phyloP scores from a whole-genome alignment of 2,329 filamentous ascomycete species.

The Achaetomium macrosporum region DNA sequence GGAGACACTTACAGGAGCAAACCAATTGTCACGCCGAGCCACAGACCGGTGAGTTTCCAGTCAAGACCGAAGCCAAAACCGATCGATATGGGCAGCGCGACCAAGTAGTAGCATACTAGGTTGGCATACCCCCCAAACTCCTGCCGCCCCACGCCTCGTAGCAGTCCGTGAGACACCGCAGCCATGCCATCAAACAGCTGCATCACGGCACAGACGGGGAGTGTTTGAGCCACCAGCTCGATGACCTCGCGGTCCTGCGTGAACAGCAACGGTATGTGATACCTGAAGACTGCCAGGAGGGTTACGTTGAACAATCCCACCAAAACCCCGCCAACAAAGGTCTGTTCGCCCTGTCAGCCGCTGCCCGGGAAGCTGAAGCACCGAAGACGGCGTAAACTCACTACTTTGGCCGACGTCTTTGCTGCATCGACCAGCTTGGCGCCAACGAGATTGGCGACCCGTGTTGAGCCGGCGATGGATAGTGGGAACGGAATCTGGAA shows the following conservation, averaged over 20 bases:
- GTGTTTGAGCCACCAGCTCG: conserved; percentile 57
- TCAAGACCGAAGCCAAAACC: conserved; percentile 67
- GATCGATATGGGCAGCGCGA: conserved; percentile 81
- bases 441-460: conserved; percentile 87
- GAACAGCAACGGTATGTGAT: conserved; percentile 71
- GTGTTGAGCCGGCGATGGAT: conserved; percentile 79
- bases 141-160: conserved; percentile 83
- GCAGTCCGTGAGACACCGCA: conserved; percentile 73
- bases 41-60: conserved; percentile 76
- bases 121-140: conserved; percentile 87
- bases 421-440: conserved; percentile 76
- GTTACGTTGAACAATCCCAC: conserved; percentile 77
- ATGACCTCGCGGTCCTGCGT: conserved; percentile 69
- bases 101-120: conserved; percentile 75
- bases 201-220: conserved; percentile 81
- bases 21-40: conserved; percentile 71
- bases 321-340: conserved; percentile 57
- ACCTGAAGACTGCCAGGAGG: conserved; percentile 61
- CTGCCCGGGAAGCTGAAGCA: not conserved
- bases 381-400: conserved; percentile 29
- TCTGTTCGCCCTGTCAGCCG: conserved; percentile 27
- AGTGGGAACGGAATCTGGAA: conserved; percentile 93
- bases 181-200: conserved; percentile 83
- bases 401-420: conserved; percentile 72
- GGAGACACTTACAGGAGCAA: conserved; percentile 49